A percentile compares a stretch with the other conserved stretches of the same genome.
phyloP scores from a whole-genome alignment of 176 grass and related monocot species.

The Leersia perrieri region DNA sequence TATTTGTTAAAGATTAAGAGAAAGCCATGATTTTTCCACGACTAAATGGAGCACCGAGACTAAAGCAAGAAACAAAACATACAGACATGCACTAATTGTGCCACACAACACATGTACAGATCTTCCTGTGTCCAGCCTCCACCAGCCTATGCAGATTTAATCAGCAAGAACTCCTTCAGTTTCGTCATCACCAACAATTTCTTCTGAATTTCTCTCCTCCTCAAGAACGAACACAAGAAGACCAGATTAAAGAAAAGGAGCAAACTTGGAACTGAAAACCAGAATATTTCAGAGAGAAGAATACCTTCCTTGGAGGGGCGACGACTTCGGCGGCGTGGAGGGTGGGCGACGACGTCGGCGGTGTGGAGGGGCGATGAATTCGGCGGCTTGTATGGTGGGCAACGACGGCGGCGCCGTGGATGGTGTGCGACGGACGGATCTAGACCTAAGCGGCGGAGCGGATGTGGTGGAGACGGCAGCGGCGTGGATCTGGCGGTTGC shows the following conservation, averaged over 20 bases:
- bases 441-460: too few species aligned
- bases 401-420: too few species aligned
- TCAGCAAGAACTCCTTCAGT: conserved; percentile 54
- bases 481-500: too few species aligned
- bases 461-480: too few species aligned
- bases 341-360: too few species aligned
- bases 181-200: conserved; percentile 40
- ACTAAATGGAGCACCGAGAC: not conserved
- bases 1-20: not conserved
- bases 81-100: not conserved
- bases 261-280: not conserved
- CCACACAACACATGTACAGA: too few species aligned
- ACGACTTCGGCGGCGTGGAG: too few species aligned
- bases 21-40: conserved; percentile 1
- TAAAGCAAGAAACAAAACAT: conserved; percentile 7
- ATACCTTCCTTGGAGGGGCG: conserved; percentile 62
- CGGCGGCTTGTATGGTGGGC: too few species aligned
- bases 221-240: too few species aligned
- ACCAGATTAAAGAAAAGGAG: not conserved
- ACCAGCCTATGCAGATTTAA: conserved; percentile 44
- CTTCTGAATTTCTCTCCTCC: conserved; percentile 1
- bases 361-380: too few species aligned
- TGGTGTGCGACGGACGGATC: too few species aligned
- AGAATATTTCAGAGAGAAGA: conserved; percentile 20
- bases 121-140: conserved; percentile 32